Base-by-base conservation (phyloP, 2,329 filamentous ascomycete species). In the Cordyceps cicadae region DNA sequence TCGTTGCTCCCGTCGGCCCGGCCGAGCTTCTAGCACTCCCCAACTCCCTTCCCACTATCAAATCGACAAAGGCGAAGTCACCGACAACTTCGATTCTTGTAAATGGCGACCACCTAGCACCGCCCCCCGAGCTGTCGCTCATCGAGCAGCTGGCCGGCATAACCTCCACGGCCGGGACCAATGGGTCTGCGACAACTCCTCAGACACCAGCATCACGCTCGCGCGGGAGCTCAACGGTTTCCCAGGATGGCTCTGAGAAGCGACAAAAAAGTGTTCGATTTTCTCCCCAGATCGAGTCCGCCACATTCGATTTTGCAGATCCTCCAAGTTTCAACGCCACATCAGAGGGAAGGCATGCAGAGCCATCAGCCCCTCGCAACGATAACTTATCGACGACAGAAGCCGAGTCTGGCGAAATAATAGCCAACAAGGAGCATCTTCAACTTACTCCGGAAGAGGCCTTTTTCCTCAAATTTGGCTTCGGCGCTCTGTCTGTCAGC, bases 381-480 rank as follows among this genome's bases (percentile, higher is more conserved):
- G 59, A 62, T 21, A 58, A 65, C 4, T 50, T 64, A 19, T 51
- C 46, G 54, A 39, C n/a, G 60, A 48, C 55, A 54, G 59, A 32
- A 62, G 62, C 8, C 7, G 19, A 29, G 15, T 26, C 12, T 24
- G 9, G 21, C 12, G 37, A 32, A 9, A 56, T 39, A 1, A 55
- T 82, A 3, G 67, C 72, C 55, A 79, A 84, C 65, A 81, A 76
- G 75, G 94, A 99, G 69, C 92, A 97, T 69, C 85, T 97, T n/a
- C 94, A 97, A 70, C 80, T 99, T 9, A 92, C 88, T 3, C 82
- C 88, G 0, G 92, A 97, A 72, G 94, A 99, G 74, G 87, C 92
- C 0, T 95, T 97, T 74, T 99, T 96, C 71, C 81, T 99, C 11
- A 80, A 79, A 5, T 97, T 95, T 70, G 88, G 82, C 0, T 78